Evolutionary conservation across 331 rosid genomes (phyloP).

Genomic region (Malus hybrid): DNA sequence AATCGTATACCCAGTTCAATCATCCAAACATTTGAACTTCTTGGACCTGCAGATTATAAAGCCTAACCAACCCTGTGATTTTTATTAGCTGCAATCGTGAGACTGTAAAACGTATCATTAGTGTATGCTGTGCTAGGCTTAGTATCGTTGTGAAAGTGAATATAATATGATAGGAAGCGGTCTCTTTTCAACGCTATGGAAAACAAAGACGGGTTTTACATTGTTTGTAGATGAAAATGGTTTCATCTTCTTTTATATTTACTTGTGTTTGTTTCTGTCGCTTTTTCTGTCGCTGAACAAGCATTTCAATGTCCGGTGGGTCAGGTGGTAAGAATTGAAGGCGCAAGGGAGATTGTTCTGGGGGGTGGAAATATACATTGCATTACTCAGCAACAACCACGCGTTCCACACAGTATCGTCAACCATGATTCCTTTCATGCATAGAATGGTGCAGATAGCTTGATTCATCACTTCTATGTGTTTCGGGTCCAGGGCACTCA

Average conservation of each 20-base stretch:
- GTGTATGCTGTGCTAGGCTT: neutral
- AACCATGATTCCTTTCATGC: neutral
- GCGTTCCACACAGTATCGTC: neutral
- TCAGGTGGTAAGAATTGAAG: conserved; percentile 44
- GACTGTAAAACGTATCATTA: neutral
- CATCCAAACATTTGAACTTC: neutral
- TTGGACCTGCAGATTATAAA: neutral
- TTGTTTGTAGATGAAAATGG: neutral
- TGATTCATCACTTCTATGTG: neutral
- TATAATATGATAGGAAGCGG: neutral
- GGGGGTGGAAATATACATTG: conserved; percentile 50
- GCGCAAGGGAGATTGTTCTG: conserved; percentile 46
- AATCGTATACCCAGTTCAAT: neutral
- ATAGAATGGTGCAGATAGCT: neutral
- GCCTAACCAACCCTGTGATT: neutral
- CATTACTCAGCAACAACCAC: conserved; percentile 45
- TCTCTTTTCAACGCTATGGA: neutral
- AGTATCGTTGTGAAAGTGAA: neutral
- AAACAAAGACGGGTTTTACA: neutral
- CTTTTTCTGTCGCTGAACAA: neutral
- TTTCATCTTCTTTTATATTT: neutral
- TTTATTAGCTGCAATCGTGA: neutral
- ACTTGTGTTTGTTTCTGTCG: neutral
- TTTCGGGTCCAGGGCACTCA: neutral
- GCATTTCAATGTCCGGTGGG: neutral